Evolutionary conservation across 495 filamentous ascomycete species (phyloP).

Genomic region (Aspergillus coremiiformis): DNA sequence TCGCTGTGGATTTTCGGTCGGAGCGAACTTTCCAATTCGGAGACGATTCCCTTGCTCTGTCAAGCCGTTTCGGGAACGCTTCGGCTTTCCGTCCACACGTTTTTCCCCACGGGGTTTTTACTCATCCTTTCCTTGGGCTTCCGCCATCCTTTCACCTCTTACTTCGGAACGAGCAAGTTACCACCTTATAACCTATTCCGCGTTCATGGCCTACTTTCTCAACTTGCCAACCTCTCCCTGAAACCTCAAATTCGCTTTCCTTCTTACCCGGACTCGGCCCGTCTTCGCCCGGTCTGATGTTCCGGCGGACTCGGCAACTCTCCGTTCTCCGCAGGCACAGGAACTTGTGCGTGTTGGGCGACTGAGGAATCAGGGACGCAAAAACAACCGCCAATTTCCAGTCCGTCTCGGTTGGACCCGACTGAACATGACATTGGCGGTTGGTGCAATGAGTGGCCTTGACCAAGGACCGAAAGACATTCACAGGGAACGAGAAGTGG

Average conservation of each 20-base stretch:
- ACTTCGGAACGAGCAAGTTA: neutral
- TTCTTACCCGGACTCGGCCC: neutral
- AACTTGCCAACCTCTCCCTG: neutral
- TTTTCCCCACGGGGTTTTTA: slow-evolving; percentile 5
- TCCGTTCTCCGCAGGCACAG: neutral
- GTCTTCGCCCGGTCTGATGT: neutral
- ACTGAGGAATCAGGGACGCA: neutral
- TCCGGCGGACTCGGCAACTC: neutral
- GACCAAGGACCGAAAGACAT: slow-evolving; percentile 10
- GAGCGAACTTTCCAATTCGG: neutral
- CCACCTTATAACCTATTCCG: neutral
- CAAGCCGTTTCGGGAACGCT: neutral
- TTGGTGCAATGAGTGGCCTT: slow-evolving; percentile 22
- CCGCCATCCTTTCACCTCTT: neutral
- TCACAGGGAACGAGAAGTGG: slow-evolving; percentile 19
- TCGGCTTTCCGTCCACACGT: slow-evolving; percentile 1
- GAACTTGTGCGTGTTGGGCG: neutral
- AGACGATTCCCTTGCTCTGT: neutral
- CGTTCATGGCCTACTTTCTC: neutral
- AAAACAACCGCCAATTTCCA: neutral
- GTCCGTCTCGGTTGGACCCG: neutral
- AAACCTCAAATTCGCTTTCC: neutral
- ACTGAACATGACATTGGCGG: slow-evolving; percentile 18
- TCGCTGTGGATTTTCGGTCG: neutral
- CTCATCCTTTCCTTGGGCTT: neutral